Percentiles rank a stretch among this genome's conserved stretches.
Evolutionary conservation across 208 protist genomes (phyloP).

Genomic region (Acanthamoeba sp.): DNA sequence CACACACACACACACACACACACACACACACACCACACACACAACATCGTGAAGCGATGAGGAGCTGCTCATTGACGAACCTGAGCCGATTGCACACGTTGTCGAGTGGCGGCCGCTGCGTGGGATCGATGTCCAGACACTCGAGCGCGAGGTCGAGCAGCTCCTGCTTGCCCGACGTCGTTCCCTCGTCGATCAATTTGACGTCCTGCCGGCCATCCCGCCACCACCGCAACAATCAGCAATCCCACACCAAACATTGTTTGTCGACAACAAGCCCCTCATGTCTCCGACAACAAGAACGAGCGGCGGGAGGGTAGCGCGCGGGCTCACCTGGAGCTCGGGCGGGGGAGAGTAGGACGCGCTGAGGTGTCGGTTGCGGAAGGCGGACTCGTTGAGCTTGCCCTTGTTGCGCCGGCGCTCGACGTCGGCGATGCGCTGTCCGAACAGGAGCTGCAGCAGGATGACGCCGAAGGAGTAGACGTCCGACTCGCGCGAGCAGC

Average conservation of each 20-base stretch:
- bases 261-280: neutral
- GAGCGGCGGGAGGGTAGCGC: no score
- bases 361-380: neutral
- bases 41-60: no score
- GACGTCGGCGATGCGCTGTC: conserved; percentile 22
- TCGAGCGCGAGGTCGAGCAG: neutral
- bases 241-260: no score
- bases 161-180: conserved; percentile 15
- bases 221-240: no score
- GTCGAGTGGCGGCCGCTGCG: neutral
- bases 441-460: conserved; percentile 32
- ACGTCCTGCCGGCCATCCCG: no score
- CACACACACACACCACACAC: no score
- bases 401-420: conserved; percentile 11
- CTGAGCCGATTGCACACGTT: neutral
- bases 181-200: conserved; percentile 29
- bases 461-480: conserved; percentile 13
- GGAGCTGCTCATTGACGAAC: no score
- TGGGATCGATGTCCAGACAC: neutral
- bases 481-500: conserved; percentile 15
- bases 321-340: neutral
- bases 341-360: neutral
- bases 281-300: neutral
- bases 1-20: no score
- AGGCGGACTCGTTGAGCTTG: neutral